Percentiles rank a stretch among this genome's conserved stretches.
Conservation (phyloP, 2,329 filamentous ascomycete species). For the Alternaria tenuissima region DNA sequence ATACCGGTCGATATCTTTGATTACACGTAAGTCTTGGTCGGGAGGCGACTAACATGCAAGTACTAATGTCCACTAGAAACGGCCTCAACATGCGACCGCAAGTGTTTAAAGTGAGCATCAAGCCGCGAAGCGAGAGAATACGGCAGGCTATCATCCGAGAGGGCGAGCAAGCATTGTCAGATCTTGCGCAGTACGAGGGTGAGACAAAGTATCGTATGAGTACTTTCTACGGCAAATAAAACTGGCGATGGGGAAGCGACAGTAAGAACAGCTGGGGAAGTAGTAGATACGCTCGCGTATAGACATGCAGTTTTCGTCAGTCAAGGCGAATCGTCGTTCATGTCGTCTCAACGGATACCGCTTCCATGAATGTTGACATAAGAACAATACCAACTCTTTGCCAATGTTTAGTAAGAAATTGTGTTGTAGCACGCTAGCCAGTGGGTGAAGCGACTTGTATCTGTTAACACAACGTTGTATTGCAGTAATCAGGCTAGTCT, state of each 20-base stretch:
- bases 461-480: too few relatives aligned
- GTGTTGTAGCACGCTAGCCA: too few relatives aligned
- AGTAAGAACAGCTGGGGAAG: not conserved
- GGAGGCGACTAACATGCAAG: not conserved
- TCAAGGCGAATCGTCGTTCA: not conserved
- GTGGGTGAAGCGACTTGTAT: too few relatives aligned
- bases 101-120: constrained; percentile 64
- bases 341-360: not conserved
- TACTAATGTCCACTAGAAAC: constrained; percentile 52
- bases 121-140: constrained; percentile 60
- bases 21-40: constrained; percentile 56
- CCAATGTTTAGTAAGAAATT: too few relatives aligned
- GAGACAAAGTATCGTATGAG: constrained; percentile 66
- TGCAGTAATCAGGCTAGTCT: too few relatives aligned
- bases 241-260: not conserved
- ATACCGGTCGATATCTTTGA: constrained; percentile 66
- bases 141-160: constrained; percentile 61
- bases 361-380: not conserved
- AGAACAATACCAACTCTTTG: not conserved
- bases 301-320: not conserved
- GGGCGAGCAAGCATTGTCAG: constrained; percentile 60
- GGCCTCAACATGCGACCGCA: constrained; percentile 67
- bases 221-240: constrained; percentile 36
- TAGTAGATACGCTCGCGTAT: not conserved
- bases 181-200: constrained; percentile 62